phyloP scores from a whole-genome alignment of 768 basidiomycete genomes.

The Lentinula raphanica region DNA sequence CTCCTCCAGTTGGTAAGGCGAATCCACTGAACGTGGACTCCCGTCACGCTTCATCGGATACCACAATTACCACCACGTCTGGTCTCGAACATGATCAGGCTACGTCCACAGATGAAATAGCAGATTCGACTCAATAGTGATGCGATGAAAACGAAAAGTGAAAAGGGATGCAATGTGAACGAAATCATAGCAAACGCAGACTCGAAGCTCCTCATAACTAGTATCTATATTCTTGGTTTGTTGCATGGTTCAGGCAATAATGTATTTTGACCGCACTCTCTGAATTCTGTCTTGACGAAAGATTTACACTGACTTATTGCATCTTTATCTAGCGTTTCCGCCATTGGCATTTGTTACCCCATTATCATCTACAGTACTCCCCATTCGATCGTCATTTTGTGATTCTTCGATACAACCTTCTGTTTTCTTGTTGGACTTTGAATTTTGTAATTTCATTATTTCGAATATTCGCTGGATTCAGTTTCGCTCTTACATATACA shows the following conservation, averaged over 20 bases:
- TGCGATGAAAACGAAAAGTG: too few relatives aligned
- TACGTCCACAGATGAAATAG: background rate
- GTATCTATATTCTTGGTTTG: background rate
- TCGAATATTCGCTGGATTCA: background rate
- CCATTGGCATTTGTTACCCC: background rate
- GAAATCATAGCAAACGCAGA: too few relatives aligned
- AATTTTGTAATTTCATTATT: background rate
- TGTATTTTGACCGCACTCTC: background rate
- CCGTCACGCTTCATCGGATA: background rate
- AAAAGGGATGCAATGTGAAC: too few relatives aligned
- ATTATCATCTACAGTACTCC: background rate
- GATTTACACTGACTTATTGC: constrained; percentile 3
- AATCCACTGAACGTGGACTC: background rate
- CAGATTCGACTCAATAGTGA: background rate
- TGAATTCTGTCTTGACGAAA: background rate
- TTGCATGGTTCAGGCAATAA: background rate
- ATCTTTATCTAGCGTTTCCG: background rate
- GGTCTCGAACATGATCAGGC: background rate
- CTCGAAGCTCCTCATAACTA: background rate
- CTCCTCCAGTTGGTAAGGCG: background rate
- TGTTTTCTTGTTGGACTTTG: background rate
- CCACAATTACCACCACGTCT: background rate
- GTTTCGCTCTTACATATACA: background rate
- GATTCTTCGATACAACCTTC: too few relatives aligned
- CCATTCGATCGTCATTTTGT: background rate